Evolutionary conservation across 179 eudicot genomes (phyloP).

Genomic region (Amaranthus tricolor): DNA sequence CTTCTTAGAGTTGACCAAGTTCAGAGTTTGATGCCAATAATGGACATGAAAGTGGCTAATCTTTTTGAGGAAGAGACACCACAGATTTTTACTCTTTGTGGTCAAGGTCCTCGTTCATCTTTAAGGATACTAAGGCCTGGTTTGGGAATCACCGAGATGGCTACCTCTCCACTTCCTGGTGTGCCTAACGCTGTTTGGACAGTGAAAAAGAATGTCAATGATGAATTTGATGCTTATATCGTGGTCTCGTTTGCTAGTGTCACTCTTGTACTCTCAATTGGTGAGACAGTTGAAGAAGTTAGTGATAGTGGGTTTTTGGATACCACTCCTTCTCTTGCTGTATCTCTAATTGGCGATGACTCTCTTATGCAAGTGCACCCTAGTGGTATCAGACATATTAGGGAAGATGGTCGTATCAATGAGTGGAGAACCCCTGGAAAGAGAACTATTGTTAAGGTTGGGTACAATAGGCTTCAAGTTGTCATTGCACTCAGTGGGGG

Average conservation of each 20-base stretch:
- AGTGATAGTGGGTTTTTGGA: constrained; percentile 97
- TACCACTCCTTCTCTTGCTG: constrained; percentile 94
- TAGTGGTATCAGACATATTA: constrained; percentile 94
- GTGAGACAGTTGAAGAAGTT: constrained; percentile 99
- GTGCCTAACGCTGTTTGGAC: constrained; percentile 99
- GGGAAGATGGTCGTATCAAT: constrained; percentile 96
- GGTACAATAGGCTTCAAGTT: constrained; percentile 89
- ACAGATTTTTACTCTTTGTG: constrained; percentile 90
- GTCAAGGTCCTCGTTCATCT: constrained; percentile 94
- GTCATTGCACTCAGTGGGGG: constrained; percentile 98
- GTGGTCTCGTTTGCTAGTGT: constrained; percentile 98
- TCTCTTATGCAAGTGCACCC: constrained; percentile 99
- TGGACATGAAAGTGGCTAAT: constrained; percentile 93
- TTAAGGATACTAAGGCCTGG: constrained; percentile 87
- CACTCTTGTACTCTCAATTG: constrained; percentile 96
- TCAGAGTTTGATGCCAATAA: constrained; percentile 94
- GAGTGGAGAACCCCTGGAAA: constrained; percentile 99
- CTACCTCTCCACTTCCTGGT: constrained; percentile 92
- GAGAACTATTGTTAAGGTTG: constrained; percentile 95
- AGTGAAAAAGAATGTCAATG: constrained; percentile 87
- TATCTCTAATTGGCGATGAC: constrained; percentile 95
- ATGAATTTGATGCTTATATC: constrained; percentile 97
- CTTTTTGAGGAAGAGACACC: constrained; percentile 98
- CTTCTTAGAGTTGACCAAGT: constrained; percentile 87
- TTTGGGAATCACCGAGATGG: constrained; percentile 96